These are phyloP conservation scores for Lepiota venenata DNA, from an alignment of 768 basidiomycete genomes.

Conservation along the genomic window DNA sequence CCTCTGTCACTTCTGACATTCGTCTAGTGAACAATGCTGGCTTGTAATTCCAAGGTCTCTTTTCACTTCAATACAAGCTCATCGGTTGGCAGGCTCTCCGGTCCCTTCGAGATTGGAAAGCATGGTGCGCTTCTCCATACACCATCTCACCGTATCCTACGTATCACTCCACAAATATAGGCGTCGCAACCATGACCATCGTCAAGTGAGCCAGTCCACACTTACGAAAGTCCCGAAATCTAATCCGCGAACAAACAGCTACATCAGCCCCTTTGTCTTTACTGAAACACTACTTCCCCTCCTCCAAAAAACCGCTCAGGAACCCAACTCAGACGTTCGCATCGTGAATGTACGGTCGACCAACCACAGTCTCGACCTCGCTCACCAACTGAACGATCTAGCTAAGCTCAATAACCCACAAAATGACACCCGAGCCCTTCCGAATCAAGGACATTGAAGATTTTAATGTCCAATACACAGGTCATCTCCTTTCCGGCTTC, in stretches of 20 bases:
- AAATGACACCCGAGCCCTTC: neutral
- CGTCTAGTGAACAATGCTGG: constrained; percentile 53
- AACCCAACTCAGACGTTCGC: constrained; percentile 17
- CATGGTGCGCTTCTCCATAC: neutral
- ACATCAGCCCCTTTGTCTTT: constrained; percentile 22
- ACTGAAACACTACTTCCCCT: constrained; percentile 23
- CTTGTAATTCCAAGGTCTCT: constrained; percentile 25
- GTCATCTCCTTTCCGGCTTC: neutral
- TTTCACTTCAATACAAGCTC: neutral
- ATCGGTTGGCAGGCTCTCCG: neutral
- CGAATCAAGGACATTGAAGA: neutral
- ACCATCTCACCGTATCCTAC: neutral
- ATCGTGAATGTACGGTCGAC: constrained; percentile 17
- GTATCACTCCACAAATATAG: constrained; percentile 20
- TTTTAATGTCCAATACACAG: neutral
- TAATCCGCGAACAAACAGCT: neutral
- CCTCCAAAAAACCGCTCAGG: constrained; percentile 19
- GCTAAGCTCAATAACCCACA: neutral
- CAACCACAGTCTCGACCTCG: too few relatives aligned
- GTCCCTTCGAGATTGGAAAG: neutral
- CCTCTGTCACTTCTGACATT: neutral
- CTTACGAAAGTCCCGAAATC: too few relatives aligned
- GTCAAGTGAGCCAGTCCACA: constrained; percentile 1
- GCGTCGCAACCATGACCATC: neutral
- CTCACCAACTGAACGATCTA: neutral